Evolutionary conservation across 2,329 filamentous ascomycete genomes (phyloP).

Genomic region (Hymenoscyphus linearis): DNA sequence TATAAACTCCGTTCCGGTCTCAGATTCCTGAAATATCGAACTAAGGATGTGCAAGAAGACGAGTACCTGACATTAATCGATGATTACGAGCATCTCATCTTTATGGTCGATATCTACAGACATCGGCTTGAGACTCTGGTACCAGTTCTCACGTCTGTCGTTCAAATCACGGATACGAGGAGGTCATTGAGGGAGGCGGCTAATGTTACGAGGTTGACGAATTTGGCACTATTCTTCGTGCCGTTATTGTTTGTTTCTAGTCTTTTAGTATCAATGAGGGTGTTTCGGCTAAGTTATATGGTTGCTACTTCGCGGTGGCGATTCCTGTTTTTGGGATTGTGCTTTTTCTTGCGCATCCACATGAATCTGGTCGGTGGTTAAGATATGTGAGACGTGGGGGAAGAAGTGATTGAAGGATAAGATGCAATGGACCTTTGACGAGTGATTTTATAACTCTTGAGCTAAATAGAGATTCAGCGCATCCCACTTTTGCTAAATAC

Average conservation of each 20-base stretch:
- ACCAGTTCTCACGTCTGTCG: constrained; percentile 12
- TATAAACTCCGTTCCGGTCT: constrained; percentile 7
- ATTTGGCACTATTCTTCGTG: constrained; percentile 9
- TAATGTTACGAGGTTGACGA: constrained; percentile 15
- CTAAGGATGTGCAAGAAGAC: neutral
- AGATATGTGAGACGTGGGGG: neutral
- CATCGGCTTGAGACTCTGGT: constrained; percentile 10
- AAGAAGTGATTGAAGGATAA: neutral
- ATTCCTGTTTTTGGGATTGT: constrained; percentile 2
- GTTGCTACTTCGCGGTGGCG: constrained; percentile 1
- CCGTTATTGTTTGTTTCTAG: constrained; percentile 8
- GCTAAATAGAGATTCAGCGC: no score
- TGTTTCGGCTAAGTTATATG: neutral
- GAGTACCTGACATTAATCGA: constrained; percentile 1
- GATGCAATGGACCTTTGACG: no score
- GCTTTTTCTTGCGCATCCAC: neutral
- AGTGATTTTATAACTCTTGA: no score
- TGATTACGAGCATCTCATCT: constrained; percentile 11
- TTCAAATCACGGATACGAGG: constrained; percentile 13
- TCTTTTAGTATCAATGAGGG: constrained; percentile 8
- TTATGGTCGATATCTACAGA: constrained; percentile 6
- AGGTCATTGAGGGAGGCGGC: constrained; percentile 10
- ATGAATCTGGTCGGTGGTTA: neutral
- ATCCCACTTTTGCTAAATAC: no score
- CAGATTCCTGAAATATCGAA: constrained; percentile 7